Conservation (phyloP, 2,329 filamentous ascomycete genomes). For the Pestalotiopsis sp. region DNA sequence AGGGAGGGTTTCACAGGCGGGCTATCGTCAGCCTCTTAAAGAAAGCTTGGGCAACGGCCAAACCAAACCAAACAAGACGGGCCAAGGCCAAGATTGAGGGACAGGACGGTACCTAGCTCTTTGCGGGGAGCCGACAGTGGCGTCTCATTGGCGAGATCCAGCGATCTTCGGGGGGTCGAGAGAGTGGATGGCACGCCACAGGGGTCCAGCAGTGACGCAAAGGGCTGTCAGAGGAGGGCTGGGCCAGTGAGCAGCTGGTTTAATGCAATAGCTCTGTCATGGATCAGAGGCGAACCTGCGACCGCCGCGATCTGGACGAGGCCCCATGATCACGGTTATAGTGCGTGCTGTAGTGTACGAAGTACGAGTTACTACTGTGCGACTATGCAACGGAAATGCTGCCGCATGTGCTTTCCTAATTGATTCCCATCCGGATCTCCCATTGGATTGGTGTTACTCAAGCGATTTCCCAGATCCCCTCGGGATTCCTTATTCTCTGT, state of each 20-base stretch:
- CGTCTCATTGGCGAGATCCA: constrained; percentile 18
- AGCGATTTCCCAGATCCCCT: background rate
- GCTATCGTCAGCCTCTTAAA: background rate
- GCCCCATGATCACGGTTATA: background rate
- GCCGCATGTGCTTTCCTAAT: constrained; percentile 8
- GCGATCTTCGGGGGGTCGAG: constrained; percentile 6
- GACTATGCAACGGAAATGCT: background rate
- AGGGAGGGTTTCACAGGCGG: background rate
- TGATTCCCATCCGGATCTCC: background rate
- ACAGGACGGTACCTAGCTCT: constrained; percentile 17
- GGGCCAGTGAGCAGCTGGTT: background rate
- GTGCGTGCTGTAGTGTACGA: background rate
- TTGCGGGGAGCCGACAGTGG: constrained; percentile 26
- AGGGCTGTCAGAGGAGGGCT: background rate
- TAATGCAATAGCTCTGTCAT: background rate
- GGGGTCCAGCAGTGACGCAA: constrained; percentile 1
- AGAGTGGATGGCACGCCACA: constrained; percentile 6
- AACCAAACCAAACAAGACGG: background rate
- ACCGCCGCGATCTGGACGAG: background rate
- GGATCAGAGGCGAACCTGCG: background rate
- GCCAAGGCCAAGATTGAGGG: background rate
- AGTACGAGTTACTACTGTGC: no score
- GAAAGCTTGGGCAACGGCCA: background rate
- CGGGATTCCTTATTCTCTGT: background rate
- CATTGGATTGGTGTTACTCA: background rate